Evolutionary conservation across 495 filamentous ascomycete species (phyloP).

Genomic region (Aspergillus hancockii): DNA sequence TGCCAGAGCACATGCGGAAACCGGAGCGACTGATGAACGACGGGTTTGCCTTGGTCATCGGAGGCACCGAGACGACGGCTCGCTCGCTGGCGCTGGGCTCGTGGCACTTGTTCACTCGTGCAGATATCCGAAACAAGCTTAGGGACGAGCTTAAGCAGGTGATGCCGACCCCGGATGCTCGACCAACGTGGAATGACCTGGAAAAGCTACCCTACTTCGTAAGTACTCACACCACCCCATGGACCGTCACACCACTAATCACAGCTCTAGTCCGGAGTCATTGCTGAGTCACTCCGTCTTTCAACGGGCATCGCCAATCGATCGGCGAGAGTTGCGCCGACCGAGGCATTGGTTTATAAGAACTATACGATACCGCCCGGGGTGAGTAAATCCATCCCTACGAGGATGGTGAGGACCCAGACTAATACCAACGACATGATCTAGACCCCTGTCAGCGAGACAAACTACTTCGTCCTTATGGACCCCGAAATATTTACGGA

Average conservation of each 20-base stretch:
- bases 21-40: slow-evolving; percentile 39
- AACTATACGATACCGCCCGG: slow-evolving; percentile 36
- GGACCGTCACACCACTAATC: not conserved
- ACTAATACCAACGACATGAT: not conserved
- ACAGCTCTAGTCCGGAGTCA: slow-evolving; percentile 36
- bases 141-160: slow-evolving; percentile 34
- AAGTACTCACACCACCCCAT: not conserved
- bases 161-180: slow-evolving; percentile 29
- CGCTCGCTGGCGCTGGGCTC: slow-evolving; percentile 18
- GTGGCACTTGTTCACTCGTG: slow-evolving; percentile 19
- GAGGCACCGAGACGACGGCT: slow-evolving; percentile 46
- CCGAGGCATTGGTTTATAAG: slow-evolving; percentile 42
- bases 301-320: slow-evolving; percentile 41
- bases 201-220: slow-evolving; percentile 55
- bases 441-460: slow-evolving; percentile 48
- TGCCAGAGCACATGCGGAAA: slow-evolving; percentile 22
- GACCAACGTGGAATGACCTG: slow-evolving; percentile 39
- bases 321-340: slow-evolving; percentile 42
- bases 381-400: slow-evolving; percentile 19
- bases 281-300: slow-evolving; percentile 50
- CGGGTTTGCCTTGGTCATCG: slow-evolving; percentile 36
- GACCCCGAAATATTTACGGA: slow-evolving; percentile 51
- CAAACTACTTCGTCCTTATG: slow-evolving; percentile 44
- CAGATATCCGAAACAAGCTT: slow-evolving; percentile 18
- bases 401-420: not conserved